phyloP scores from a whole-genome alignment of 352 stramenopile species.

The Phytophthora litchii region DNA sequence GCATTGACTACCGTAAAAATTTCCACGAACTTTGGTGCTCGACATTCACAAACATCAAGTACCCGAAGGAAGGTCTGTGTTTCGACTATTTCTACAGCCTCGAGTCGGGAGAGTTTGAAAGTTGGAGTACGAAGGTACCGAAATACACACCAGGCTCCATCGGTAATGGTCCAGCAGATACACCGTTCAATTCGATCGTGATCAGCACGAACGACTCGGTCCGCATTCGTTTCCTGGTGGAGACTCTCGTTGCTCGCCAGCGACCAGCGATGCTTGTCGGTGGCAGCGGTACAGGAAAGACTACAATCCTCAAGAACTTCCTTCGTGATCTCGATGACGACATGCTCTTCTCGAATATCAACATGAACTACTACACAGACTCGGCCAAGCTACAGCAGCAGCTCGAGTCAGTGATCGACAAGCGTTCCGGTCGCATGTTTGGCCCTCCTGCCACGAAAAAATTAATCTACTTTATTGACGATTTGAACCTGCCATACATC shows the following conservation, averaged over 20 bases:
- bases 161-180: slow-evolving; percentile 92
- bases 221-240: slow-evolving; percentile 94
- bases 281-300: slow-evolving; percentile 97
- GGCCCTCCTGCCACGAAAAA: slow-evolving; percentile 95
- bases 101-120: slow-evolving; percentile 91
- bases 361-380: slow-evolving; percentile 98
- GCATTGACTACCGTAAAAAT: slow-evolving; percentile 90
- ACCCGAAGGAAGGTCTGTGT: slow-evolving; percentile 95
- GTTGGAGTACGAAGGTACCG: slow-evolving; percentile 93
- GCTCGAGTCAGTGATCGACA: slow-evolving; percentile 97
- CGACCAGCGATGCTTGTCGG: slow-evolving; percentile 96
- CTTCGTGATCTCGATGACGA: slow-evolving; percentile 90
- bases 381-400: slow-evolving; percentile 95
- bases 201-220: slow-evolving; percentile 97
- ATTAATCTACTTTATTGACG: slow-evolving; percentile 97
- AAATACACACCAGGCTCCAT: slow-evolving; percentile 92
- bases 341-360: slow-evolving; percentile 96
- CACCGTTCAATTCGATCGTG: slow-evolving; percentile 96
- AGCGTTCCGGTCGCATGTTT: slow-evolving; percentile 95
- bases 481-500: slow-evolving; percentile 97
- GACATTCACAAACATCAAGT: slow-evolving; percentile 89
- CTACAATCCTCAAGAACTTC: slow-evolving; percentile 97
- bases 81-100: slow-evolving; percentile 99
- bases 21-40: slow-evolving; percentile 88
- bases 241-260: slow-evolving; percentile 94